These are phyloP conservation scores for Lachnellula subtilissima DNA, from an alignment of 2,329 filamentous ascomycete species.

Conservation along the genomic window DNA sequence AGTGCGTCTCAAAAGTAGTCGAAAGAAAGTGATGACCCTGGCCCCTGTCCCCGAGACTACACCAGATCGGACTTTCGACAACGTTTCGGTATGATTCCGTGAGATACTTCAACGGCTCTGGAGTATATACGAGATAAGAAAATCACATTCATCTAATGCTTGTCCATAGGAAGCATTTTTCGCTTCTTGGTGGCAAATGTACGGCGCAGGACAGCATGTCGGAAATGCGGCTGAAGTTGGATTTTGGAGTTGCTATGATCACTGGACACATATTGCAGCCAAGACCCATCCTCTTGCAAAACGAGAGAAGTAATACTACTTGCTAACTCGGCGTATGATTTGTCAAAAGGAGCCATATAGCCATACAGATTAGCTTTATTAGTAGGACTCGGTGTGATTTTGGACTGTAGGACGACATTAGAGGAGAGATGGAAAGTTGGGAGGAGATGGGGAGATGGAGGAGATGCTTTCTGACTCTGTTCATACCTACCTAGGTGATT, in stretches of 20 bases:
- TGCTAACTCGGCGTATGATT: background rate
- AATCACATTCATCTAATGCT: background rate
- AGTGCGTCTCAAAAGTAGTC: too few species aligned
- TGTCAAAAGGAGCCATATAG: too few species aligned
- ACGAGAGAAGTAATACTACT: background rate
- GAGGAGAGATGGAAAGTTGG: too few species aligned
- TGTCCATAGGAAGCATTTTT: background rate
- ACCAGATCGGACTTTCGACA: background rate
- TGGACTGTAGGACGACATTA: background rate
- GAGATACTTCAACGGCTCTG: background rate
- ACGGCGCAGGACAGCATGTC: background rate
- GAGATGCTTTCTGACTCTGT: too few species aligned
- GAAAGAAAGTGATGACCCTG: too few species aligned
- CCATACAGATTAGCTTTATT: too few species aligned
- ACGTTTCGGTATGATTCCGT: background rate
- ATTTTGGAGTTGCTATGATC: background rate
- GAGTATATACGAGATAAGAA: background rate
- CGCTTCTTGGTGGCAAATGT: background rate
- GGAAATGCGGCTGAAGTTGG: background rate
- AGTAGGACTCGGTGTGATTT: background rate
- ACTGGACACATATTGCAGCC: background rate
- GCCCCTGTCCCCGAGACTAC: too few species aligned
- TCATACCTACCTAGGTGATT: too few species aligned
- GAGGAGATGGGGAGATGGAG: too few species aligned
- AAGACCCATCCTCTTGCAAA: background rate